phyloP scores from a whole-genome alignment of 139 green algal species.

The Diplosphaera chodatii region DNA sequence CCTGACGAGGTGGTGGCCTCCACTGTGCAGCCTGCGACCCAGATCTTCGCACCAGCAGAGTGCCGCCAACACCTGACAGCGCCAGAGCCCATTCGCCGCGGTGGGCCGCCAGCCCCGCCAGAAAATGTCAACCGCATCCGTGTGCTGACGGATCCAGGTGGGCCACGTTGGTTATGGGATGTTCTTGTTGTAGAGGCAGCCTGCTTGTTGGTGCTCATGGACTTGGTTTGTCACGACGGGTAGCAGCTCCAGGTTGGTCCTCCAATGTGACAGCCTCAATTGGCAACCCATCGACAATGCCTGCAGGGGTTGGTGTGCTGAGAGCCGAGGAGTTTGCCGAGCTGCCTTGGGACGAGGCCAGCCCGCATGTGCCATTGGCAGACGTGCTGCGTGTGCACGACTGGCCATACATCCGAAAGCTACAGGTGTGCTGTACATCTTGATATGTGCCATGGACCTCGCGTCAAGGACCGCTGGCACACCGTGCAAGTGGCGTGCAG shows the following conservation, averaged over 20 bases:
- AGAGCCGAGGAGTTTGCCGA: constrained; percentile 39
- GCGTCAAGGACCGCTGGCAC: too few relatives aligned
- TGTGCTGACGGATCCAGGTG: constrained; percentile 50
- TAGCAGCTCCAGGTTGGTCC: too few relatives aligned
- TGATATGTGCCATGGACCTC: too few relatives aligned
- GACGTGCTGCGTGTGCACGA: constrained; percentile 83
- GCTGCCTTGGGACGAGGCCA: constrained; percentile 44
- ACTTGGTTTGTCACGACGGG: too few relatives aligned
- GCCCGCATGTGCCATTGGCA: constrained; percentile 29
- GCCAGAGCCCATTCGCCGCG: constrained; percentile 41
- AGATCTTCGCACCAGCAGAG: constrained; percentile 57
- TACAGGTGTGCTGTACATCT: too few relatives aligned
- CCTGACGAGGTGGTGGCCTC: not conserved
- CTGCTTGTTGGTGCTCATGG: too few relatives aligned
- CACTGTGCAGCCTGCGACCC: constrained; percentile 16
- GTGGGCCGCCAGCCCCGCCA: constrained; percentile 42
- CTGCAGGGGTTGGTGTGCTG: constrained; percentile 48
- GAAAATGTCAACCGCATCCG: constrained; percentile 78
- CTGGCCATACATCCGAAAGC: constrained; percentile 70
- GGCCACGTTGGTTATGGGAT: too few relatives aligned
- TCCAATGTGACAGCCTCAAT: too few relatives aligned
- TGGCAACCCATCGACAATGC: too few relatives aligned
- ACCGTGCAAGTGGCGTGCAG: too few relatives aligned
- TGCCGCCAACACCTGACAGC: constrained; percentile 63
- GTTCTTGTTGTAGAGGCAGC: too few relatives aligned